Percentiles rank a stretch among this genome's conserved stretches.
Evolutionary conservation across 2,329 filamentous ascomycete genomes (phyloP).

Genomic region (Stagonosporopsis cucurbitacearum): DNA sequence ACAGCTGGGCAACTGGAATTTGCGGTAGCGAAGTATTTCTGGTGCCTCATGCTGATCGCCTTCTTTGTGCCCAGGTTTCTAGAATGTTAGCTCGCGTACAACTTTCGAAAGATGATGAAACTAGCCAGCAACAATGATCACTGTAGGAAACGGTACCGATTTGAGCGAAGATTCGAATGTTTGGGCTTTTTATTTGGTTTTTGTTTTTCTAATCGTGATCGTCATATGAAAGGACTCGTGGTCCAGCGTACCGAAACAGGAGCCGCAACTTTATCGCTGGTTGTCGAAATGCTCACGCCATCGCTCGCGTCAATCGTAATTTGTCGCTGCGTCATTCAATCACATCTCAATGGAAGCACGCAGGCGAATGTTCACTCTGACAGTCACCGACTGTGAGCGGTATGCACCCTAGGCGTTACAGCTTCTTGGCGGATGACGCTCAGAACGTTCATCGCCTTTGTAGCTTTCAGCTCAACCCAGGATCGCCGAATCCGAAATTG

Average conservation of each 20-base stretch:
- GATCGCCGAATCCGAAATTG: constrained; percentile 46
- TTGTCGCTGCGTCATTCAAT: constrained; percentile 11
- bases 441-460: neutral
- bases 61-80: neutral
- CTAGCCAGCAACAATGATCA: neutral
- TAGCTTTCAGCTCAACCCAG: constrained; percentile 36
- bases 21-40: neutral
- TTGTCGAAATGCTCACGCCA: constrained; percentile 18
- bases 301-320: constrained; percentile 18
- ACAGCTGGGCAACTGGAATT: neutral
- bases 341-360: constrained; percentile 8
- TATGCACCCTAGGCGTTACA: neutral
- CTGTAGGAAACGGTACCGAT: neutral
- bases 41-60: neutral
- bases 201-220: constrained; percentile 10
- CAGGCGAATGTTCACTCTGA: neutral
- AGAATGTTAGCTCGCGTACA: neutral
- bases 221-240: constrained; percentile 19
- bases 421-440: neutral
- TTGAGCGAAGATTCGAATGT: constrained; percentile 11
- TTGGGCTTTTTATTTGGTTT: constrained; percentile 25
- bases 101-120: neutral
- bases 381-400: neutral
- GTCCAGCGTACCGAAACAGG: constrained; percentile 27
- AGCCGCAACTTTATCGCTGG: constrained; percentile 22